These are phyloP conservation scores for Flaveria brownii DNA, from an alignment of 129 eudicot species.

Conservation along the genomic window DNA sequence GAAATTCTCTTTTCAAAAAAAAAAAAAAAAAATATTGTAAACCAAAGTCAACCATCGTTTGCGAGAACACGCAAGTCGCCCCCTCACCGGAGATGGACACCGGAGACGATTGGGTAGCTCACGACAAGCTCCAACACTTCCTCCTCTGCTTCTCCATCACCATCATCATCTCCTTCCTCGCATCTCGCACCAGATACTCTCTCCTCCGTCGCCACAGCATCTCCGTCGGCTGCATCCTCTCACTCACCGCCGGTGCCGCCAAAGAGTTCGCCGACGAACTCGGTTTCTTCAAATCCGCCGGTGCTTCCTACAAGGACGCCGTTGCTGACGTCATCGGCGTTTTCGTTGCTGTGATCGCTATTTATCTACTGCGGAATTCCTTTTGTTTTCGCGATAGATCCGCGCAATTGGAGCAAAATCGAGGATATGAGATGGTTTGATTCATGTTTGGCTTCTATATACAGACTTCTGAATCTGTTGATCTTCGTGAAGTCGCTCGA, in stretches of 20 bases:
- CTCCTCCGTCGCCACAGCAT: conserved; percentile 62
- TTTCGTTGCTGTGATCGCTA: conserved; percentile 49
- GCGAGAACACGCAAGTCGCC: not conserved
- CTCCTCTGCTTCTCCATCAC: conserved; percentile 71
- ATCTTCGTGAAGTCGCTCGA: not conserved
- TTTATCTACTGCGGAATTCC: conserved; percentile 33
- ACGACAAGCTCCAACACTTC: conserved; percentile 78
- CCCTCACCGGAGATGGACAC: conserved; percentile 42
- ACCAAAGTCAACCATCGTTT: conserved; percentile 22
- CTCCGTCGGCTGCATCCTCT: conserved; percentile 52
- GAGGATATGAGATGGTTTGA: conserved; percentile 57
- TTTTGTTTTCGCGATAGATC: conserved; percentile 20
- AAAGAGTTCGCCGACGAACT: conserved; percentile 83
- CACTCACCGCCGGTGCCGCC: conserved; percentile 81
- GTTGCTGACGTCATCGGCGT: conserved; percentile 75
- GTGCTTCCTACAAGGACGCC: conserved; percentile 75
- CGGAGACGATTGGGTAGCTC: conserved; percentile 74
- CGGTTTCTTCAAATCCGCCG: conserved; percentile 82
- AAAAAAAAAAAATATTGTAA: not conserved
- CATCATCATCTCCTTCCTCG: conserved; percentile 47
- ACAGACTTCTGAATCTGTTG: not conserved
- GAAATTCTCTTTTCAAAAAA: no score
- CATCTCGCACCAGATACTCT: conserved; percentile 45
- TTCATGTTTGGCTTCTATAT: conserved; percentile 6
- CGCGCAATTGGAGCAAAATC: conserved; percentile 27